A percentile compares a stretch with the other conserved stretches of the same genome.
Conservation (phyloP, 768 basidiomycete species). For the Kwoniella bestiolae region DNA sequence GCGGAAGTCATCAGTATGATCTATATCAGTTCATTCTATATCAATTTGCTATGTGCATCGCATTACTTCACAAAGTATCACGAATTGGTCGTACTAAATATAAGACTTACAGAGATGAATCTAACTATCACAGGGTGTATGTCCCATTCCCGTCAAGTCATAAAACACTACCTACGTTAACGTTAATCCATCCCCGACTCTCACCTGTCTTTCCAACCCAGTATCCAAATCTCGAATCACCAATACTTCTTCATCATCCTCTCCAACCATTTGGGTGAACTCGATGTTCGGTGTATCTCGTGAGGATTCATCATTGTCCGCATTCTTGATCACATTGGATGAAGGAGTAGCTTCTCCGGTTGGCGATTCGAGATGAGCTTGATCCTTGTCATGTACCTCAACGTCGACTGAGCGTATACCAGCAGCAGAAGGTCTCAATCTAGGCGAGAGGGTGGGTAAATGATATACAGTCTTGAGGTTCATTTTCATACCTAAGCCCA, state of each 20-base stretch:
- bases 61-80: too few relatives aligned
- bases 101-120: too few relatives aligned
- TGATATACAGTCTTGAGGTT: constrained; percentile 17
- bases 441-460: constrained; percentile 23
- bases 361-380: background rate
- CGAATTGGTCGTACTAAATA: too few relatives aligned
- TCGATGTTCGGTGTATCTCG: background rate
- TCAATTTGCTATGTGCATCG: too few relatives aligned
- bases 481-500: constrained; percentile 32
- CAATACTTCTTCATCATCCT: constrained; percentile 2
- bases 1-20: too few relatives aligned
- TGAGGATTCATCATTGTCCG: too few relatives aligned
- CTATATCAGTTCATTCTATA: too few relatives aligned
- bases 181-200: constrained; percentile 2
- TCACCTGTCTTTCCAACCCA: constrained; percentile 16
- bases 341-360: background rate
- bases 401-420: background rate
- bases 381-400: background rate
- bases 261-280: background rate
- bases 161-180: background rate
- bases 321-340: too few relatives aligned
- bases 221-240: constrained; percentile 24
- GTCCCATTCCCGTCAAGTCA: too few relatives aligned
- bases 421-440: constrained; percentile 5
- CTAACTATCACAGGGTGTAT: too few relatives aligned